phyloP scores from a whole-genome alignment of 2,329 filamentous ascomycete genomes.

The Apiospora saccharicola region DNA sequence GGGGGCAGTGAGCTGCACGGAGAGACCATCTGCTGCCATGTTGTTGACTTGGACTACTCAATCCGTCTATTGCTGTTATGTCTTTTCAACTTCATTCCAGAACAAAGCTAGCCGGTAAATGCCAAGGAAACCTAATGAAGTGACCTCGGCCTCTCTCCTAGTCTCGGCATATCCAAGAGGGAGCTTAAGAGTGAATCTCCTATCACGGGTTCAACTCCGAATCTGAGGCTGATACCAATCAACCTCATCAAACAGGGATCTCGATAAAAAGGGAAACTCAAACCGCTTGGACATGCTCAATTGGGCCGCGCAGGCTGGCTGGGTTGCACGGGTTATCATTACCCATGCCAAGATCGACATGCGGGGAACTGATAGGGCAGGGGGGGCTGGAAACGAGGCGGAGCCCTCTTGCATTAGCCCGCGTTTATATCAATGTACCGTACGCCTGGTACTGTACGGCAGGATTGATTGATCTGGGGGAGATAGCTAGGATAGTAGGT shows the following conservation, averaged over 20 bases:
- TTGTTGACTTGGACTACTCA: too few species aligned
- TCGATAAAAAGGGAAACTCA: not conserved
- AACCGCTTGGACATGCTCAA: conserved; percentile 4
- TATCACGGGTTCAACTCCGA: not conserved
- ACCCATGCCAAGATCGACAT: not conserved
- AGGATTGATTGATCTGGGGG: not conserved
- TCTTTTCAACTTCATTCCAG: not conserved
- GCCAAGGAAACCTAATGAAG: not conserved
- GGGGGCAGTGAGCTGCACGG: conserved; percentile 25
- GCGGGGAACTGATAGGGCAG: not conserved
- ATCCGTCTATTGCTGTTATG: too few species aligned
- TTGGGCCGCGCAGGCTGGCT: too few species aligned
- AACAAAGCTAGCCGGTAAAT: not conserved
- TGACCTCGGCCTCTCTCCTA: not conserved
- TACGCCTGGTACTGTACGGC: conserved; percentile 5
- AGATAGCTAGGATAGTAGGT: not conserved
- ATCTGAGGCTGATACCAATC: not conserved
- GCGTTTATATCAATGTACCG: not conserved
- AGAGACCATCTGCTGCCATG: not conserved
- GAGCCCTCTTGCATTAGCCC: conserved; percentile 4
- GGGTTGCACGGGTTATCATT: not conserved
- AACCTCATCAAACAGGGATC: not conserved
- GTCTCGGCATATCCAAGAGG: not conserved
- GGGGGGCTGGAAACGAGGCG: not conserved
- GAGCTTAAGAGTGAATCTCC: not conserved